Evolutionary conservation across 208 protist genomes (phyloP).

Genomic region (Crithidia thermophila): DNA sequence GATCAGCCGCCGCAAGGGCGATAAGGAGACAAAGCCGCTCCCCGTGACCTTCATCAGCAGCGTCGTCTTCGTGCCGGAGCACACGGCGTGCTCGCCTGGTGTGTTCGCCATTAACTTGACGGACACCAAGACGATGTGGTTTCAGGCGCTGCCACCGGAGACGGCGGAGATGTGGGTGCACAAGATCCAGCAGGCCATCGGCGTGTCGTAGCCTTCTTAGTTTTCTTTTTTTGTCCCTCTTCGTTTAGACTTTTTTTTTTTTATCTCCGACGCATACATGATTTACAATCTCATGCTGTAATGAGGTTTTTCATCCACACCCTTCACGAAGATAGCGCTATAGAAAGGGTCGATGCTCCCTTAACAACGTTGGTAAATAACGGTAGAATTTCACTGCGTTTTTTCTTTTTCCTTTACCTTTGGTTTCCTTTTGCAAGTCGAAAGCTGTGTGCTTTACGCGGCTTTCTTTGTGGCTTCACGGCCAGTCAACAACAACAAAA

Average conservation of each 20-base stretch:
- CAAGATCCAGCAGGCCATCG: slow-evolving; percentile 64
- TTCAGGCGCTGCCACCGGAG: slow-evolving; percentile 57
- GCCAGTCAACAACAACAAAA: too few species aligned
- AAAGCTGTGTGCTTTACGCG: not conserved
- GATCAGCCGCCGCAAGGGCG: slow-evolving; percentile 52
- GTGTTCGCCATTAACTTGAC: slow-evolving; percentile 78
- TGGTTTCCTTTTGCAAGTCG: not conserved
- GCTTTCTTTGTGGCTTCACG: too few species aligned
- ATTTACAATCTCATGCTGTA: too few species aligned
- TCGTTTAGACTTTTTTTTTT: slow-evolving; percentile 25
- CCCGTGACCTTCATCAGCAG: slow-evolving; percentile 57
- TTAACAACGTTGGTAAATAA: too few species aligned
- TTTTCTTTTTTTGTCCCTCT: not conserved
- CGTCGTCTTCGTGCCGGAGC: slow-evolving; percentile 68
- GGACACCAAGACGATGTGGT: slow-evolving; percentile 78
- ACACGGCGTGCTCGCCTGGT: slow-evolving; percentile 57
- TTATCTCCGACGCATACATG: too few species aligned
- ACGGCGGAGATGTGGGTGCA: slow-evolving; percentile 53
- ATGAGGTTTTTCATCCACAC: too few species aligned
- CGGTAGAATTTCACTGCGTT: not conserved
- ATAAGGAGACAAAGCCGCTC: slow-evolving; percentile 55
- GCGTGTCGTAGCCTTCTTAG: slow-evolving; percentile 31
- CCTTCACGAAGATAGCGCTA: not conserved
- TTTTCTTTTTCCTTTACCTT: not conserved
- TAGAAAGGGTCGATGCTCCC: too few species aligned